A percentile compares a stretch with the other conserved stretches of the same genome.
Conservation (phyloP, 306 rosid genomes). For the Rosa persica region DNA sequence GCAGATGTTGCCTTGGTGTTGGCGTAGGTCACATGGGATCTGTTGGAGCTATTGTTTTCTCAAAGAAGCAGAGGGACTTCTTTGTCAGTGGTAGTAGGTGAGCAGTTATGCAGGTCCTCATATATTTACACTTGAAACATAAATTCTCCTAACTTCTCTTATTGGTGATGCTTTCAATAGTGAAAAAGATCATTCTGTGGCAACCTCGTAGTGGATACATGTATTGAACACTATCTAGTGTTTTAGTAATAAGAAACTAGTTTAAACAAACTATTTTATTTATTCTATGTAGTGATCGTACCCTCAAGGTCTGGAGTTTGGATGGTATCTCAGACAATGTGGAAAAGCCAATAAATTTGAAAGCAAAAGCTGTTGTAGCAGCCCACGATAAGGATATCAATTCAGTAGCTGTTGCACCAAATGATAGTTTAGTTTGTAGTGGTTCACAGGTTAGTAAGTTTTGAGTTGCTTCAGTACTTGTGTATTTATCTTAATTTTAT, state of each 20-base stretch:
- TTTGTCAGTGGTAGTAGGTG: constrained; percentile 97
- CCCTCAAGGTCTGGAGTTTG: constrained; percentile 90
- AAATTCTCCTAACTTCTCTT: not conserved
- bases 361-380: constrained; percentile 87
- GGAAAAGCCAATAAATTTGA: constrained; percentile 52
- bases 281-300: constrained; percentile 66
- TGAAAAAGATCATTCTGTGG: not conserved
- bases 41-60: constrained; percentile 88
- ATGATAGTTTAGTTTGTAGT: constrained; percentile 90
- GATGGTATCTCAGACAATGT: constrained; percentile 51
- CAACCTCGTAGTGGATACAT: not conserved
- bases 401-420: constrained; percentile 91
- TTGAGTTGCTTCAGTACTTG: constrained; percentile 13
- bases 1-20: constrained; percentile 72
- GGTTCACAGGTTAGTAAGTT: constrained; percentile 85
- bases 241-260: not conserved
- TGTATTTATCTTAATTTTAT: not conserved
- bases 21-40: constrained; percentile 90
- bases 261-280: constrained; percentile 20
- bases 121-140: not conserved
- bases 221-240: not conserved
- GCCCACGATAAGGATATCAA: constrained; percentile 99
- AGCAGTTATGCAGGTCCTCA: constrained; percentile 28
- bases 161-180: constrained; percentile 3
- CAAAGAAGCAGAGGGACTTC: constrained; percentile 67